Conservation (phyloP, 2,329 filamentous ascomycete species). For the Aspergillus quadrilineatus region DNA sequence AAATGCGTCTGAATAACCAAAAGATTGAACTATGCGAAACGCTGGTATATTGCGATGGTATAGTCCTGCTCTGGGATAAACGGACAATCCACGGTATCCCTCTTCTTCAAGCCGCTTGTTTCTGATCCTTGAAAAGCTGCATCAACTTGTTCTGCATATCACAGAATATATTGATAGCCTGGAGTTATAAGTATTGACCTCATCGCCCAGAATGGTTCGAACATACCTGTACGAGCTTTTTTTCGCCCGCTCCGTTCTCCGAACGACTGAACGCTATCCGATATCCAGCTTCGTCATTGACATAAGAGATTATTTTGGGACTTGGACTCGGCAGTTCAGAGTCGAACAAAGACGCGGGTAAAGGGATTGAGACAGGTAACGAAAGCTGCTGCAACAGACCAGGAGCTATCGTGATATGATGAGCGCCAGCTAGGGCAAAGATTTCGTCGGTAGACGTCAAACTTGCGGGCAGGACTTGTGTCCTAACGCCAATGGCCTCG, state of each 20-base stretch:
- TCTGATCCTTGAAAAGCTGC: neutral
- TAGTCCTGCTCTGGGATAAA: neutral
- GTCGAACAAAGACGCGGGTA: slow-evolving; percentile 33
- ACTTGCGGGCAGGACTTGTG: slow-evolving; percentile 57
- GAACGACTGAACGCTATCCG: slow-evolving; percentile 53
- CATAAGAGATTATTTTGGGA: slow-evolving; percentile 24
- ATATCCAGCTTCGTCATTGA: slow-evolving; percentile 50
- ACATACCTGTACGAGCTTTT: slow-evolving; percentile 49
- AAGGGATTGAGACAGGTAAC: slow-evolving; percentile 36
- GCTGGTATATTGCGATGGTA: no score
- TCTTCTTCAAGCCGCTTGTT: neutral
- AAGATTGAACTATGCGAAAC: no score
- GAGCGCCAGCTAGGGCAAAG: slow-evolving; percentile 57
- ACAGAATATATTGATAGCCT: slow-evolving; percentile 23
- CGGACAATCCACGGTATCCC: no score
- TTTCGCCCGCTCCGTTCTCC: slow-evolving; percentile 41
- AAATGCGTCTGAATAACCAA: no score
- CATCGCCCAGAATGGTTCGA: neutral
- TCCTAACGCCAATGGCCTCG: slow-evolving; percentile 40
- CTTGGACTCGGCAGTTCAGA: slow-evolving; percentile 12
- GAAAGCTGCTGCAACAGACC: slow-evolving; percentile 51
- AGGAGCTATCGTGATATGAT: slow-evolving; percentile 61
- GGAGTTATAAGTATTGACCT: neutral
- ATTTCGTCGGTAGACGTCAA: slow-evolving; percentile 59
- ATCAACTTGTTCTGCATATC: slow-evolving; percentile 20